Evolutionary conservation across 306 rosid species (phyloP).

Genomic region (Arachis hypogaea): DNA sequence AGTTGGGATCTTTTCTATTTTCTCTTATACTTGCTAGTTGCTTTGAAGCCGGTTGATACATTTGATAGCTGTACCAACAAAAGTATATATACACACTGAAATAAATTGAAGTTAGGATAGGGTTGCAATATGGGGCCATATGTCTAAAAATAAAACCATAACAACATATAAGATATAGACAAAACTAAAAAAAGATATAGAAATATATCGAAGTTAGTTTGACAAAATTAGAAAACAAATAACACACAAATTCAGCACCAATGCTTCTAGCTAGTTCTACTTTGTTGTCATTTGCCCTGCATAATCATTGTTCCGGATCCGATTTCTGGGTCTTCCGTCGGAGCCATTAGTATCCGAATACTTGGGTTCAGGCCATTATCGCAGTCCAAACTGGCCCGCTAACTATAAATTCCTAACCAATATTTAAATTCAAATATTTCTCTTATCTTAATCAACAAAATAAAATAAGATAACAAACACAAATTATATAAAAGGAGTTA

Average conservation of each 20-base stretch:
- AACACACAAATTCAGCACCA: conserved; percentile 15
- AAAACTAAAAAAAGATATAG: background rate
- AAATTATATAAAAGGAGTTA: too few species aligned
- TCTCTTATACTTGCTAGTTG: too few species aligned
- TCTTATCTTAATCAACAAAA: too few species aligned
- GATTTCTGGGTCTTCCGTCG: too few species aligned
- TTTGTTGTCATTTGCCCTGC: conserved; percentile 2
- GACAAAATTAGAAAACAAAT: conserved; percentile 13
- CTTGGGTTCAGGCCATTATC: too few species aligned
- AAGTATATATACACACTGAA: background rate
- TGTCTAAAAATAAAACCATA: background rate
- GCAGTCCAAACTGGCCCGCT: too few species aligned
- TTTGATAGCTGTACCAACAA: background rate
- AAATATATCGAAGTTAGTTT: conserved; percentile 16
- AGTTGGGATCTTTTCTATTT: background rate
- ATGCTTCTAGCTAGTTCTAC: too few species aligned
- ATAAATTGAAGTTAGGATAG: background rate
- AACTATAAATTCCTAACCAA: too few species aligned
- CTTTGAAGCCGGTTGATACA: conserved; percentile 2
- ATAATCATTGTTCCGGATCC: background rate
- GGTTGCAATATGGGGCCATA: conserved; percentile 23
- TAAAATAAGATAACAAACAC: too few species aligned
- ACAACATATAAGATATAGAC: background rate
- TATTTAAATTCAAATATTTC: too few species aligned
- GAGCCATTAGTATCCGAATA: too few species aligned